Evolutionary conservation across 345 rosid genomes (phyloP).

Genomic region (Nephelium lappaceum): DNA sequence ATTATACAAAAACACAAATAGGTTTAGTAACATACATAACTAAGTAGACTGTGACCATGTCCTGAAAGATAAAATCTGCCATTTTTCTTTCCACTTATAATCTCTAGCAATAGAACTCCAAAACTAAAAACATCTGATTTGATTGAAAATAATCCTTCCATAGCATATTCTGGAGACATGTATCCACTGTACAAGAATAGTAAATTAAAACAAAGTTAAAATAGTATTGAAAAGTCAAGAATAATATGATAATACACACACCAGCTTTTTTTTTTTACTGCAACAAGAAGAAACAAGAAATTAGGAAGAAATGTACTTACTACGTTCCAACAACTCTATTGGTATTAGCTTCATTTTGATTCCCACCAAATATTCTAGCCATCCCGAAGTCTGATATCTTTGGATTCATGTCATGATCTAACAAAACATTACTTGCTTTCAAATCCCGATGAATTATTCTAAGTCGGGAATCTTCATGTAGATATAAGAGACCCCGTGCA

Average conservation of each 20-base stretch:
- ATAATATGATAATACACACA: too few species aligned
- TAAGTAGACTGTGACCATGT: constrained; percentile 32
- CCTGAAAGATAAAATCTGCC: constrained; percentile 29
- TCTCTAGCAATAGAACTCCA: constrained; percentile 46
- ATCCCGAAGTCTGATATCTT: constrained; percentile 41
- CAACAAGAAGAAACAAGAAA: neutral
- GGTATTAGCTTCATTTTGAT: constrained; percentile 36
- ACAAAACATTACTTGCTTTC: constrained; percentile 29
- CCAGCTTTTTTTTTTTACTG: too few species aligned
- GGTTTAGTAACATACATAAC: constrained; percentile 28
- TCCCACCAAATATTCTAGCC: constrained; percentile 36
- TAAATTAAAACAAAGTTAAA: neutral
- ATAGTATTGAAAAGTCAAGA: neutral
- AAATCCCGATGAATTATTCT: constrained; percentile 39
- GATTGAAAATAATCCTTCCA: constrained; percentile 36
- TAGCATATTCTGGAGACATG: constrained; percentile 48
- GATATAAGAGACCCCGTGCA: constrained; percentile 40
- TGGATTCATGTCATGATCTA: constrained; percentile 30
- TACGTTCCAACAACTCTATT: constrained; percentile 42
- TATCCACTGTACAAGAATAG: constrained; percentile 23
- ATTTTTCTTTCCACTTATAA: constrained; percentile 42
- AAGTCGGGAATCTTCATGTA: constrained; percentile 48
- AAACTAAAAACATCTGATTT: constrained; percentile 53
- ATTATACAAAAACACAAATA: neutral
- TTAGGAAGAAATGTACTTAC: constrained; percentile 20